These are phyloP conservation scores for Mrakia gelida DNA, from an alignment of 768 basidiomycete genomes.

Conservation along the genomic window DNA sequence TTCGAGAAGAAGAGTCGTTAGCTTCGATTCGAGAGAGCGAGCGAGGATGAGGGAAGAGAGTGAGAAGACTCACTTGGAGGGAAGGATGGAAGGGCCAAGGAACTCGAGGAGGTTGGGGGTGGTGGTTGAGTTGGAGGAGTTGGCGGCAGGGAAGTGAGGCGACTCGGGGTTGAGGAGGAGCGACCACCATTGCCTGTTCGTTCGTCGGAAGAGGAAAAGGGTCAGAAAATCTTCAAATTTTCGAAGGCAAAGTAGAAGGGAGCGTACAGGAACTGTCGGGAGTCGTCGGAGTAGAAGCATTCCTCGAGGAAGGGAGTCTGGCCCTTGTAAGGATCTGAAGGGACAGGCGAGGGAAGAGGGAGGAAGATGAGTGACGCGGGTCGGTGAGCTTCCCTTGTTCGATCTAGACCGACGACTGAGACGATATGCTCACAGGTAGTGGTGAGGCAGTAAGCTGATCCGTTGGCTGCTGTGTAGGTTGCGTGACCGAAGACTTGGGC, in stretches of 20 bases:
- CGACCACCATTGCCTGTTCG: background rate
- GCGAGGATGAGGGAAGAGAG: background rate
- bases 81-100: background rate
- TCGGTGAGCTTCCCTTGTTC: background rate
- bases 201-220: too few species aligned
- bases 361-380: background rate
- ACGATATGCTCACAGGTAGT: background rate
- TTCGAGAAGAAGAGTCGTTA: too few species aligned
- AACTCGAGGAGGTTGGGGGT: background rate
- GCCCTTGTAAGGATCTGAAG: background rate
- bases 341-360: background rate
- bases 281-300: conserved; percentile 3
- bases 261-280: background rate
- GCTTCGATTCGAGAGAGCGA: background rate
- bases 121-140: background rate
- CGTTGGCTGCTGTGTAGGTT: conserved; percentile 2
- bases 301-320: background rate
- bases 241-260: too few species aligned
- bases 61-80: background rate
- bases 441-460: background rate
- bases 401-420: background rate
- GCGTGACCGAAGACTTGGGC: background rate
- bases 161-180: background rate
- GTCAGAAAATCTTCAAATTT: too few species aligned
- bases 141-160: background rate